These are phyloP conservation scores for Thelonectria olida DNA, from an alignment of 2,329 filamentous ascomycete genomes.

Conservation along the genomic window DNA sequence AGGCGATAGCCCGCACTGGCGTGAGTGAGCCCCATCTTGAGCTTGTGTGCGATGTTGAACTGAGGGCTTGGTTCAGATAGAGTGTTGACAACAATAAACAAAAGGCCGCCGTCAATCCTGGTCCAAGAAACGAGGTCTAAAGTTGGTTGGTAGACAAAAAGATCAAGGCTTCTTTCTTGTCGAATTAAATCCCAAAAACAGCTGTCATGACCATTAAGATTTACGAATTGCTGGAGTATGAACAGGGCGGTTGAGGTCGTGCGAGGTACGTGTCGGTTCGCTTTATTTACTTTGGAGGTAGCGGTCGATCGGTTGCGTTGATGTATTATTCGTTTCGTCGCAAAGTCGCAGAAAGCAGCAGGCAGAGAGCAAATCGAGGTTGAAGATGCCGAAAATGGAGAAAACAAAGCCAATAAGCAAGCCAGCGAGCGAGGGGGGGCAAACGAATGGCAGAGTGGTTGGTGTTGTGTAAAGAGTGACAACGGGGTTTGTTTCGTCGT, in stretches of 20 bases:
- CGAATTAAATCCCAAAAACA: conserved; percentile 28
- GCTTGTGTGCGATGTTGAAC: conserved; percentile 1
- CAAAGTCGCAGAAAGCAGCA: conserved; percentile 21
- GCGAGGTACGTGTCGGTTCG: not conserved
- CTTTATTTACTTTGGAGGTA: conserved; percentile 1
- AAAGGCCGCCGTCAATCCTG: conserved; percentile 20
- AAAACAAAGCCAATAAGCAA: conserved; percentile 29
- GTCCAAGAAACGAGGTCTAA: conserved; percentile 17
- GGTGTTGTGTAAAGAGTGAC: conserved; percentile 35
- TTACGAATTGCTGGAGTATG: conserved; percentile 22
- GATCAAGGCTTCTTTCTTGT: conserved; percentile 18
- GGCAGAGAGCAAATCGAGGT: conserved; percentile 19
- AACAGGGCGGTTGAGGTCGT: conserved; percentile 17
- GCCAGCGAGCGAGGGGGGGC: conserved; percentile 29
- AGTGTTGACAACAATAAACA: conserved; percentile 15
- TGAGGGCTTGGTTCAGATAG: conserved; percentile 6
- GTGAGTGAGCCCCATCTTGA: conserved; percentile 32
- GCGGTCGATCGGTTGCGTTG: conserved; percentile 26
- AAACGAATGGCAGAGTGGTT: conserved; percentile 26
- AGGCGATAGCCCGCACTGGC: conserved; percentile 34
- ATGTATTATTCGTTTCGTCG: conserved; percentile 34
- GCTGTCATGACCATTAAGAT: conserved; percentile 35
- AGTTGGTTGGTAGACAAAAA: conserved; percentile 9
- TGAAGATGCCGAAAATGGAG: conserved; percentile 18
- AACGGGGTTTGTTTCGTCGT: conserved; percentile 26